phyloP scores from a whole-genome alignment of 371 early-diverging fungal species.

The Zopfochytrium polystomum region DNA sequence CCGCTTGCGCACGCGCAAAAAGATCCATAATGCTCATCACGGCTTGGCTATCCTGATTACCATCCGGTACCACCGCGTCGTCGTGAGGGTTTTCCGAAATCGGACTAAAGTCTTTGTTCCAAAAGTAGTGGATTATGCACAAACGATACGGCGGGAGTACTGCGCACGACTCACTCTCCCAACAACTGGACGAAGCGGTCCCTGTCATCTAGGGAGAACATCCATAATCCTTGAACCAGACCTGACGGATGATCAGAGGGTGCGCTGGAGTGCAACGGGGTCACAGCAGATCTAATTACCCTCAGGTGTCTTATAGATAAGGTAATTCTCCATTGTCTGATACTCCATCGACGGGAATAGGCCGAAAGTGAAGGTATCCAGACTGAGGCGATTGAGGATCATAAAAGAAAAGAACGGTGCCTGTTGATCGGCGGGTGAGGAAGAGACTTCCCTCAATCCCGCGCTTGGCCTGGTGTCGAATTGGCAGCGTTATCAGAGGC shows the following conservation, averaged over 20 bases:
- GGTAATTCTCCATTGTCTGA: slow-evolving; percentile 61
- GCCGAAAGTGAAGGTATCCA: slow-evolving; percentile 60
- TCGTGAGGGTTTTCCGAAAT: too few relatives aligned
- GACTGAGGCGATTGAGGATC: slow-evolving; percentile 65
- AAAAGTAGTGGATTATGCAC: too few relatives aligned
- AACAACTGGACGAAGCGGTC: slow-evolving; percentile 59
- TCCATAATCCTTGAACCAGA: slow-evolving; percentile 67
- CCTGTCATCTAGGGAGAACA: slow-evolving; percentile 67
- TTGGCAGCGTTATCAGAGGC: not conserved
- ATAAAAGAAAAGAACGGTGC: slow-evolving; percentile 58
- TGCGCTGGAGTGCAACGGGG: not conserved
- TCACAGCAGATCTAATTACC: slow-evolving; percentile 53
- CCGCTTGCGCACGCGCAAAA: slow-evolving; percentile 19
- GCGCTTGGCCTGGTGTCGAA: slow-evolving; percentile 56
- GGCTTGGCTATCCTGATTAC: too few relatives aligned
- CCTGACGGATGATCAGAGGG: too few relatives aligned
- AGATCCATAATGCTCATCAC: slow-evolving; percentile 7
- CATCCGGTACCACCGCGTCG: too few relatives aligned
- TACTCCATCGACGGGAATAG: slow-evolving; percentile 62
- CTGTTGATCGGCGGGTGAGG: slow-evolving; percentile 51
- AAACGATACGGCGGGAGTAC: slow-evolving; percentile 2
- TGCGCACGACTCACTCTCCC: slow-evolving; percentile 45
- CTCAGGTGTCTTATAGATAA: slow-evolving; percentile 63
- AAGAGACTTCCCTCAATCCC: slow-evolving; percentile 69
- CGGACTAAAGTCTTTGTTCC: too few relatives aligned